Conservation (phyloP, 2,329 filamentous ascomycete species). For the Fusarium begoniae region DNA sequence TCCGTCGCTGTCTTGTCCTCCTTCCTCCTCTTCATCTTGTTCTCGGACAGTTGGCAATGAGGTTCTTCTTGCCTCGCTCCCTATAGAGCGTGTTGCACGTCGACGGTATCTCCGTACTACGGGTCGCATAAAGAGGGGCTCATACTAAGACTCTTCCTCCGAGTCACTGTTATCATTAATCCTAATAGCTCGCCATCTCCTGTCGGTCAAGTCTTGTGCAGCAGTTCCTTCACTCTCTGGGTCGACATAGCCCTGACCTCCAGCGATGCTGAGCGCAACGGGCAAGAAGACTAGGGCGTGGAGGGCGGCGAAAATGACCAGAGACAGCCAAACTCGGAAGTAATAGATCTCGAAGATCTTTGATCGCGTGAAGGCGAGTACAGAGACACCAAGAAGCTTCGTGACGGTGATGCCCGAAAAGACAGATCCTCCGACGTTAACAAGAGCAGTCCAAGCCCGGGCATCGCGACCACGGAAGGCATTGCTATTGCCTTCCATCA, state of each 20-base stretch:
- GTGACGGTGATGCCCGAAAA: constrained; percentile 97
- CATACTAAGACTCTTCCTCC: constrained; percentile 67
- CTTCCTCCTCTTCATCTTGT: not conserved
- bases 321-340: constrained; percentile 93
- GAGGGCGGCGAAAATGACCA: constrained; percentile 87
- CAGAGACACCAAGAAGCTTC: constrained; percentile 89
- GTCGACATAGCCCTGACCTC: constrained; percentile 88
- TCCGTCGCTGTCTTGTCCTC: not conserved
- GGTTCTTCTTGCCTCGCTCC: not conserved
- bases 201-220: constrained; percentile 85
- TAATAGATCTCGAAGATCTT: constrained; percentile 99
- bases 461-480: constrained; percentile 85
- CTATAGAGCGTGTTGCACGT: not conserved
- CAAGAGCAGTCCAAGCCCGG: constrained; percentile 89
- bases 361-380: constrained; percentile 91
- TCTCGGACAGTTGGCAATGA: not conserved
- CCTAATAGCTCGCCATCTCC: constrained; percentile 79
- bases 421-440: constrained; percentile 93
- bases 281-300: constrained; percentile 94
- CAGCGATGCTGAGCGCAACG: constrained; percentile 84
- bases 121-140: not conserved
- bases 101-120: not conserved
- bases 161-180: constrained; percentile 80
- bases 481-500: constrained; percentile 80
- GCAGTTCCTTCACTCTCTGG: constrained; percentile 87